Conservation (phyloP, 2,329 filamentous ascomycete genomes). For the Coniella vitis region DNA sequence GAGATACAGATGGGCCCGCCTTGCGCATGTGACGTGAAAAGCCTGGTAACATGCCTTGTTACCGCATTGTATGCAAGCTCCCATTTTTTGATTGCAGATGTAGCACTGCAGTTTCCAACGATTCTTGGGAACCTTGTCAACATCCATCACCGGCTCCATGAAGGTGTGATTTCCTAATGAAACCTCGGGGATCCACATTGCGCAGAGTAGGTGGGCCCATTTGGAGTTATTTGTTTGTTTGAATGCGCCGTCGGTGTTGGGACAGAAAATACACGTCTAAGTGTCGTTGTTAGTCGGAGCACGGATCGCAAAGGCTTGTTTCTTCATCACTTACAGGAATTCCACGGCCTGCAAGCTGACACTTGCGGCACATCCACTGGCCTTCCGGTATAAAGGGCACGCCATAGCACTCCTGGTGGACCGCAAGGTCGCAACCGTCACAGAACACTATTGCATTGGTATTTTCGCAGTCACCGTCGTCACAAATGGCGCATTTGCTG, state of each 20-base stretch:
- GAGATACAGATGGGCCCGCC: conserved; percentile 77
- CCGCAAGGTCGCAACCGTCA: conserved; percentile 92
- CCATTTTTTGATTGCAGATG: conserved; percentile 96
- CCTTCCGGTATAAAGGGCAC: conserved; percentile 98
- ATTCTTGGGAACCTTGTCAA: conserved; percentile 92
- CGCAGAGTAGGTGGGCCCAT: conserved; percentile 94
- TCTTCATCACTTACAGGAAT: conserved; percentile 57
- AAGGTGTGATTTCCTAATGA: conserved; percentile 92
- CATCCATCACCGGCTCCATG: conserved; percentile 97
- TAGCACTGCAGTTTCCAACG: conserved; percentile 94
- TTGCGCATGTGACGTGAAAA: conserved; percentile 94
- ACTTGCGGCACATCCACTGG: conserved; percentile 96
- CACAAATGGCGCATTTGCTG: conserved; percentile 94
- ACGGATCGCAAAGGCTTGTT: background rate
- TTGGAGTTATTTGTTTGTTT: conserved; percentile 95
- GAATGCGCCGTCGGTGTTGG: conserved; percentile 94
- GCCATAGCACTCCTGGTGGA: conserved; percentile 98
- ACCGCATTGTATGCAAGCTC: conserved; percentile 94
- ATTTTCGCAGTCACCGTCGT: conserved; percentile 99
- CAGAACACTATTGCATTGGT: conserved; percentile 99
- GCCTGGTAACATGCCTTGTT: conserved; percentile 97
- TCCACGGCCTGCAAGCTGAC: conserved; percentile 87
- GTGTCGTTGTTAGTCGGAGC: conserved; percentile 9
- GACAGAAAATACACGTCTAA: conserved; percentile 93
- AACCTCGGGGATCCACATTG: conserved; percentile 98